These are phyloP conservation scores for Luffa acutangula DNA, from an alignment of 306 rosid genomes.

Conservation along the genomic window DNA sequence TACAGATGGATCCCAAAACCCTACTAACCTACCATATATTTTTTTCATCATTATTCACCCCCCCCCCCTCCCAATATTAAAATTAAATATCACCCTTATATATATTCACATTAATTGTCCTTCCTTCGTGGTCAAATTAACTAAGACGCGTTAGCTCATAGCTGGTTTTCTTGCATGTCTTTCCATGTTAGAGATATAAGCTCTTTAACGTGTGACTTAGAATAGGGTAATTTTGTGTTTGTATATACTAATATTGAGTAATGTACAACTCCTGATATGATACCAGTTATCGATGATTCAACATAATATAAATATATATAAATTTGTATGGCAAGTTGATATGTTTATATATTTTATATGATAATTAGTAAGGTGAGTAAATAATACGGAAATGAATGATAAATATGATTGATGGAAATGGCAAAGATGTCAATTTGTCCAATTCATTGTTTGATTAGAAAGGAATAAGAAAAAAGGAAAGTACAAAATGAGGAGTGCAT, in stretches of 20 bases:
- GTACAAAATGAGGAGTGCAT: constrained; percentile 3
- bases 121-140: too few species aligned
- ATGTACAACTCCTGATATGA: neutral
- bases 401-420: neutral
- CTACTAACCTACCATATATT: constrained; percentile 12
- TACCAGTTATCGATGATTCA: neutral
- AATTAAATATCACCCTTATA: too few species aligned
- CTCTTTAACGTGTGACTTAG: neutral
- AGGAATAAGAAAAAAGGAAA: neutral
- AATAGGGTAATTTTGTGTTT: neutral
- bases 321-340: neutral
- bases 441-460: neutral
- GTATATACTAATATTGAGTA: neutral
- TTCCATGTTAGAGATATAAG: too few species aligned
- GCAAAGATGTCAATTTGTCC: neutral
- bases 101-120: too few species aligned
- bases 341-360: neutral
- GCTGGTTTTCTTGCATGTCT: too few species aligned
- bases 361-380: neutral
- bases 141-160: too few species aligned
- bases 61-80: too few species aligned
- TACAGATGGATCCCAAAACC: constrained; percentile 47
- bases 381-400: neutral
- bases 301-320: too few species aligned
- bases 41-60: neutral